phyloP scores from a whole-genome alignment of 176 grass and related monocot species.

The Juncus effusus region DNA sequence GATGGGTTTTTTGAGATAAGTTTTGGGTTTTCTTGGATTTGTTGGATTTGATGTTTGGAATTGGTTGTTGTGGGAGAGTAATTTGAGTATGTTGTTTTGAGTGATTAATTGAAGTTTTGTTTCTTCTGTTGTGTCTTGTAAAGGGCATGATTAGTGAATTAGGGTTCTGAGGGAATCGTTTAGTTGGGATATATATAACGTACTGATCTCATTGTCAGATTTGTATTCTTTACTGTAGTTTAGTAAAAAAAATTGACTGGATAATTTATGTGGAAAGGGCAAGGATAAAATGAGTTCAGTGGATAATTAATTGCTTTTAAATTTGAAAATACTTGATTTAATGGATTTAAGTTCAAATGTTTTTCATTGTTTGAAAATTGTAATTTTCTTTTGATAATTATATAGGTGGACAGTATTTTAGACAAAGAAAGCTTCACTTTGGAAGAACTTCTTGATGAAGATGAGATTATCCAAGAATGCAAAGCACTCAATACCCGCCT shows the following conservation, averaged over 20 bases:
- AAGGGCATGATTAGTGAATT: no score
- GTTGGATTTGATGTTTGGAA: slow-evolving; percentile 10
- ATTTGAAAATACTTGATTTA: no score
- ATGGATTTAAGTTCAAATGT: no score
- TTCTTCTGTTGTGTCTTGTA: not conserved
- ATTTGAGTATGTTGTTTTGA: not conserved
- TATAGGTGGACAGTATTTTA: slow-evolving; percentile 96
- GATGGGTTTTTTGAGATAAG: not conserved
- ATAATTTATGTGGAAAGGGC: no score
- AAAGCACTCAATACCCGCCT: slow-evolving; percentile 91
- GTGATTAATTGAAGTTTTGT: not conserved
- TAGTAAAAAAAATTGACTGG: no score
- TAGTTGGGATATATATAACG: no score
- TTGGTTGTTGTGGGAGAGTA: not conserved
- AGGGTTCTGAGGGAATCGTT: no score
- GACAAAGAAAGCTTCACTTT: slow-evolving; percentile 98
- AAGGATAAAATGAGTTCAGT: no score
- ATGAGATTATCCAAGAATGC: slow-evolving; percentile 99
- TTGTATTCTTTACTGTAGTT: no score
- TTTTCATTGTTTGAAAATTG: slow-evolving; percentile 1
- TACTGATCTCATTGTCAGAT: no score
- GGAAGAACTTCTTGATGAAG: slow-evolving; percentile 98
- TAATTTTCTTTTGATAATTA: slow-evolving; percentile 4
- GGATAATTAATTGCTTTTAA: no score
- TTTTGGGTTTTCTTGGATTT: not conserved